Base-by-base conservation (phyloP, 768 basidiomycete species). In the Phallus indusiatus region DNA sequence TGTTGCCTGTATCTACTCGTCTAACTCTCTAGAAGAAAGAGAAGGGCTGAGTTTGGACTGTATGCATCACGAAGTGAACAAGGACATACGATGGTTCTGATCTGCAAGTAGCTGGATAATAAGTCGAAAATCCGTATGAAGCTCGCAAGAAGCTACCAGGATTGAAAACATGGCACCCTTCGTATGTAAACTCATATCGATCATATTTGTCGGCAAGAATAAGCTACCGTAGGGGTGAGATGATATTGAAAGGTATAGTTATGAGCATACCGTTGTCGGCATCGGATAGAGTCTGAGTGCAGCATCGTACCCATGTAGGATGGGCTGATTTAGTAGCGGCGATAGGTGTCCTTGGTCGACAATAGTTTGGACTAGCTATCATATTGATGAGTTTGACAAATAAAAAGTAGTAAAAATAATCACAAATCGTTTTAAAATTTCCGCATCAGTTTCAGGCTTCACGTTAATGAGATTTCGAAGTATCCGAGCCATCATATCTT, bases 91-190 rank as follows among this genome's bases (percentile, higher is more conserved):
- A 90, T 73, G 89, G 86, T 69, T 93, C 90, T 0, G 94, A 94
- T 67, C 90, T 86, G 47, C 81, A 72, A 60, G 86, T 86, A 1
- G 89, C 82, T 12, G 94, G 94, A 60, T 86, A 89, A 65, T 94
- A 99, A 2, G 92, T 89, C 11, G 88, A 91, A 76, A 97, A 98
- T 5, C 82, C 79, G 64, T 91, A 88, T 5, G 86, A 80, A 53
- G 82, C 86, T 5, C 90, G 84, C 14, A 93, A 77, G 68, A 98
- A 97, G 53, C 87, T 85, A 18, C 96, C 94, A 0, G 96, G 96
- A 69, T 99, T 99, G 78, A 98, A 94, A 24, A 98, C 96, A 72
- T 98, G 96, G 66, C 96, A 98, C 11, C 93, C 93, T 60, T 94
- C 94, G 70, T 99, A 99, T 0, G 94, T 98, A 63, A 96, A 78